Percentiles rank a stretch among this genome's conserved stretches.
Evolutionary conservation across 768 basidiomycete genomes (phyloP).

Genomic region (Psilocybe azurescens): DNA sequence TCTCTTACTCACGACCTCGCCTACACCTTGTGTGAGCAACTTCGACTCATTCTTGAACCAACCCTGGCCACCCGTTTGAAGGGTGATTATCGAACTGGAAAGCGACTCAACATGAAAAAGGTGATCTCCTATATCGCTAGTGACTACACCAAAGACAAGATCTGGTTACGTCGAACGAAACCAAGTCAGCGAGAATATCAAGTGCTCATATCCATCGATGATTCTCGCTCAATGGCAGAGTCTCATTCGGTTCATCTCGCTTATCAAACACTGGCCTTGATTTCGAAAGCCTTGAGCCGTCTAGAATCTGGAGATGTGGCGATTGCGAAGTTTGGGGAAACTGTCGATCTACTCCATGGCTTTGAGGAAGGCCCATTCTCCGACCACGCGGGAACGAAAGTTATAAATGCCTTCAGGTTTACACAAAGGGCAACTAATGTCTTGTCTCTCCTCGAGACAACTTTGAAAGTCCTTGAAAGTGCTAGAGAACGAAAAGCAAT

Average conservation of each 20-base stretch:
- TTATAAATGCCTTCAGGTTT: conserved; percentile 88
- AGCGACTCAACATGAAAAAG: conserved; percentile 98
- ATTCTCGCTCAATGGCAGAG: conserved; percentile 96
- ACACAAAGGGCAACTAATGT: conserved; percentile 91
- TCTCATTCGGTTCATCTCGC: conserved; percentile 92
- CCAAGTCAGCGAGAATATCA: conserved; percentile 97
- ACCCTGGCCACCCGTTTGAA: conserved; percentile 92
- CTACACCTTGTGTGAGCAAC: conserved; percentile 91
- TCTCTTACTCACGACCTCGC: conserved; percentile 91
- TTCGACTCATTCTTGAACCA: conserved; percentile 94
- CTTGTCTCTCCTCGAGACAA: conserved; percentile 79
- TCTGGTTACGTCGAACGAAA: conserved; percentile 94
- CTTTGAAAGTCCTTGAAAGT: conserved; percentile 73
- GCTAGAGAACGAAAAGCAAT: conserved; percentile 71
- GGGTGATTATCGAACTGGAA: conserved; percentile 97
- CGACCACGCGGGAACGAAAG: conserved; percentile 78
- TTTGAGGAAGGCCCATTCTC: conserved; percentile 85
- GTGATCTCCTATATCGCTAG: conserved; percentile 97
- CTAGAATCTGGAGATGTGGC: conserved; percentile 96
- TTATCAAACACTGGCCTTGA: conserved; percentile 90
- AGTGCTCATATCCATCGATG: conserved; percentile 91
- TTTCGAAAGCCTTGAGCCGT: conserved; percentile 87
- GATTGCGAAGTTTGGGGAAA: conserved; percentile 88
- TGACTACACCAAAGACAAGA: conserved; percentile 99
- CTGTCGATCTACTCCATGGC: conserved; percentile 86